phyloP scores from a whole-genome alignment of 2,329 filamentous ascomycete genomes.

The Fusarium devonianum region DNA sequence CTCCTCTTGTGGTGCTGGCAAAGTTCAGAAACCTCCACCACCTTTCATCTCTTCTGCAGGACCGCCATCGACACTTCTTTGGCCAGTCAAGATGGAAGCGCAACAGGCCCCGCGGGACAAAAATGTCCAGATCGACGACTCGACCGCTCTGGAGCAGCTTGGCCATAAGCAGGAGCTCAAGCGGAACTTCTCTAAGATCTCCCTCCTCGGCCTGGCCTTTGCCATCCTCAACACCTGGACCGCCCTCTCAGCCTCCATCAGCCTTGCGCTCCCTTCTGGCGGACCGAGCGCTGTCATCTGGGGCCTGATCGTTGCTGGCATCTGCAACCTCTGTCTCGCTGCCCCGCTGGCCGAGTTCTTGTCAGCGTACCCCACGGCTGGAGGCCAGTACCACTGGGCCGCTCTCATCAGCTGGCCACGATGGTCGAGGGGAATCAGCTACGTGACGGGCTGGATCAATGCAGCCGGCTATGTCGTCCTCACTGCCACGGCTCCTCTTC shows the following conservation, averaged over 20 bases:
- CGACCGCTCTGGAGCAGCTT: constrained; percentile 51
- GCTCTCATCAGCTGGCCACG: constrained; percentile 67
- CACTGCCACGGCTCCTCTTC: constrained; percentile 71
- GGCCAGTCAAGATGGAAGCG: constrained; percentile 28
- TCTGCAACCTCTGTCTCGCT: constrained; percentile 75
- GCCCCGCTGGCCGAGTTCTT: constrained; percentile 75
- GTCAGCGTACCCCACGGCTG: constrained; percentile 66
- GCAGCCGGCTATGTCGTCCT: constrained; percentile 75
- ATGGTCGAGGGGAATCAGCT: constrained; percentile 69
- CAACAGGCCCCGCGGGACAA: constrained; percentile 27
- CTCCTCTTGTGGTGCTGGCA: constrained; percentile 1
- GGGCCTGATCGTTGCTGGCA: constrained; percentile 67
- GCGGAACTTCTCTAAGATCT: constrained; percentile 58
- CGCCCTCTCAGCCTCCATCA: constrained; percentile 56
- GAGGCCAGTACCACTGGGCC: constrained; percentile 76
- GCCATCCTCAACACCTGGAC: constrained; percentile 61
- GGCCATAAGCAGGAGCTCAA: constrained; percentile 59
- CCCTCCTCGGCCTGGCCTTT: constrained; percentile 57
- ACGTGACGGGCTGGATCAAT: constrained; percentile 77
- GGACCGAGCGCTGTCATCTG: constrained; percentile 76
- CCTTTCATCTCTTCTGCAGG: background rate
- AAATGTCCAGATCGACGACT: constrained; percentile 42
- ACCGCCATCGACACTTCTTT: background rate
- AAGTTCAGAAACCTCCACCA: background rate
- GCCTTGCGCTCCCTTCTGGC: constrained; percentile 68